Evolutionary conservation across 176 grass and related monocot genomes (phyloP).

Genomic region (Aegilops tauschii): DNA sequence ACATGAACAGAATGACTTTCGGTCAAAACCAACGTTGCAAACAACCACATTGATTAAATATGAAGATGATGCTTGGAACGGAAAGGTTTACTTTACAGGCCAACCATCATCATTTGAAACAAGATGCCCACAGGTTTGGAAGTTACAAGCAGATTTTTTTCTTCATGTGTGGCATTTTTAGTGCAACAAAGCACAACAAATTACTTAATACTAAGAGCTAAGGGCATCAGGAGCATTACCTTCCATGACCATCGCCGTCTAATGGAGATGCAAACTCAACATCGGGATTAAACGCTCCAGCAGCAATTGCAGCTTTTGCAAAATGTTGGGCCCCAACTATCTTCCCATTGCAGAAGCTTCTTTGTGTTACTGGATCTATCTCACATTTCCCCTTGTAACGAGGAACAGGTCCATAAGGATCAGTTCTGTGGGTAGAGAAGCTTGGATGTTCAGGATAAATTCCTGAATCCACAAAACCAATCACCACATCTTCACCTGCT

Average conservation of each 20-base stretch:
- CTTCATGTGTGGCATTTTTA: not conserved
- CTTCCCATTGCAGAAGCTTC: slow-evolving; percentile 96
- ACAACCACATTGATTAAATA: not conserved
- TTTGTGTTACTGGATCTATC: slow-evolving; percentile 68
- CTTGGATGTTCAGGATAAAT: slow-evolving; percentile 91
- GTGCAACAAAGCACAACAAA: not conserved
- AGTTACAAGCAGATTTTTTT: not conserved
- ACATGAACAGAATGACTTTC: not conserved
- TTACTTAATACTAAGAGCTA: not conserved
- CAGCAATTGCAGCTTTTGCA: slow-evolving; percentile 96
- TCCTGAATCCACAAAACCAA: slow-evolving; percentile 97
- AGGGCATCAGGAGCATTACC: slow-evolving; percentile 35
- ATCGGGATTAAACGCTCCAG: slow-evolving; percentile 87
- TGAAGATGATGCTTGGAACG: not conserved
- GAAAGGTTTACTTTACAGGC: not conserved
- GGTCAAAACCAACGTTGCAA: not conserved
- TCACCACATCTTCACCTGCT: slow-evolving; percentile 97
- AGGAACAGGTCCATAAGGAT: slow-evolving; percentile 73
- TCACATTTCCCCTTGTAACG: slow-evolving; percentile 94
- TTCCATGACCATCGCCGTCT: slow-evolving; percentile 99
- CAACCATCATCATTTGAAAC: not conserved
- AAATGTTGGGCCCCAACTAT: slow-evolving; percentile 99
- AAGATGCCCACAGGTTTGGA: not conserved
- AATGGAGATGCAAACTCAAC: slow-evolving; percentile 95
- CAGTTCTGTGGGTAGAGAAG: slow-evolving; percentile 65